These are phyloP conservation scores for Mimosa pudica DNA, from an alignment of 306 rosid genomes.

Conservation along the genomic window DNA sequence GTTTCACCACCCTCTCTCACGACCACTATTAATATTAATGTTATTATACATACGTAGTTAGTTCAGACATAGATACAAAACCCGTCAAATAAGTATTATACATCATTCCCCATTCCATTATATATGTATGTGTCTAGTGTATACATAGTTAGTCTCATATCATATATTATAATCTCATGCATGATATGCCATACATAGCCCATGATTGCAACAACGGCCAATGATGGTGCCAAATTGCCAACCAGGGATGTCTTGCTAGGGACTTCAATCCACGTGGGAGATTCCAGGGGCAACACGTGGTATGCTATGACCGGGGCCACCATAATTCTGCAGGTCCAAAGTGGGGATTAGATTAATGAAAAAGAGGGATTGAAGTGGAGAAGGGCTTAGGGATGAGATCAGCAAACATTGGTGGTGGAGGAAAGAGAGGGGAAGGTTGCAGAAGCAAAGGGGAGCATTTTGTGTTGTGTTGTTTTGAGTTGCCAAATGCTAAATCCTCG, in stretches of 20 bases:
- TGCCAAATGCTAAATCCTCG: neutral
- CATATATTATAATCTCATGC: neutral
- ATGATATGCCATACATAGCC: neutral
- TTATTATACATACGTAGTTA: neutral
- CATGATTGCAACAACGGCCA: neutral
- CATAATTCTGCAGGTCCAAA: conserved; percentile 26
- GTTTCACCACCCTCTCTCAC: conserved; percentile 24
- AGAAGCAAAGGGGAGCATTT: neutral
- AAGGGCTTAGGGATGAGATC: neutral
- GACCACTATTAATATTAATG: neutral
- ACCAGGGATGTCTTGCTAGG: conserved; percentile 46
- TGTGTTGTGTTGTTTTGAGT: neutral
- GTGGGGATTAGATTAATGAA: neutral
- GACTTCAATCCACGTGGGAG: conserved; percentile 44
- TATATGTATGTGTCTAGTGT: neutral
- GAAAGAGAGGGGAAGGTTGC: neutral
- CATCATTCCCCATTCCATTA: neutral
- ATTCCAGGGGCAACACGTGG: conserved; percentile 22
- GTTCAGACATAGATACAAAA: neutral
- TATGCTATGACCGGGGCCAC: conserved; percentile 40
- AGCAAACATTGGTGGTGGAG: neutral
- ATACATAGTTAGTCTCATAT: neutral
- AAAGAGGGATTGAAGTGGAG: neutral
- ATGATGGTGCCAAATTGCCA: conserved; percentile 29
- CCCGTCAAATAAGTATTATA: neutral